phyloP scores from a whole-genome alignment of 495 filamentous ascomycete species.

The Penicillium samsonianum region DNA sequence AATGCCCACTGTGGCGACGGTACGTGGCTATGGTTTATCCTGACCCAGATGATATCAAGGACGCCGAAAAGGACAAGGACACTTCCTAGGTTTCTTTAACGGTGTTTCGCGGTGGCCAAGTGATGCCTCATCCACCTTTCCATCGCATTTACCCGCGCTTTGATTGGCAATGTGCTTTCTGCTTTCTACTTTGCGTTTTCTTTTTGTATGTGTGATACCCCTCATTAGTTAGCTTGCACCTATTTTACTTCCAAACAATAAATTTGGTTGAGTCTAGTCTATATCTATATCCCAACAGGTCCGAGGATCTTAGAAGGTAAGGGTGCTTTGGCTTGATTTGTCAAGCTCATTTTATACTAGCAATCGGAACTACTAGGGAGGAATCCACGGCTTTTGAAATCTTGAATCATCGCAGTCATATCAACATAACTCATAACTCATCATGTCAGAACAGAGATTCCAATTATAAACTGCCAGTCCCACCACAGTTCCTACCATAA shows the following conservation, averaged over 20 bases:
- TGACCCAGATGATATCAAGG: not conserved
- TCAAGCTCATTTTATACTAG: not conserved
- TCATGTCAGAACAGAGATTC: conserved; percentile 10
- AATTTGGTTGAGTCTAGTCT: not conserved
- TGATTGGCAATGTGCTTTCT: not conserved
- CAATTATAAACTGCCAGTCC: not conserved
- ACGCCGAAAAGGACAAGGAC: not conserved
- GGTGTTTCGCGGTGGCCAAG: not conserved
- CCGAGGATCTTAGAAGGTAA: not conserved
- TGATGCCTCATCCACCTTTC: not conserved
- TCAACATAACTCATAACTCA: conserved; percentile 24
- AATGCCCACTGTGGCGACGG: not conserved
- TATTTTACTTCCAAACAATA: no score
- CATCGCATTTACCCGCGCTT: not conserved
- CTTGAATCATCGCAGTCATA: conserved; percentile 25
- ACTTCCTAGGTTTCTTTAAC: not conserved
- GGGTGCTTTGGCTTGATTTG: not conserved
- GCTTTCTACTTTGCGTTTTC: not conserved
- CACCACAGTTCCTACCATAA: not conserved
- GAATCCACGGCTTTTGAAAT: conserved; percentile 5
- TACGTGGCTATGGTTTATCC: not conserved
- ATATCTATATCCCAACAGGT: not conserved
- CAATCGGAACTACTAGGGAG: not conserved
- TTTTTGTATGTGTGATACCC: not conserved
- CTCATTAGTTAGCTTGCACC: not conserved